These are phyloP conservation scores for Pterocarpus macrocarpus DNA, from an alignment of 306 rosid species.

Conservation along the genomic window DNA sequence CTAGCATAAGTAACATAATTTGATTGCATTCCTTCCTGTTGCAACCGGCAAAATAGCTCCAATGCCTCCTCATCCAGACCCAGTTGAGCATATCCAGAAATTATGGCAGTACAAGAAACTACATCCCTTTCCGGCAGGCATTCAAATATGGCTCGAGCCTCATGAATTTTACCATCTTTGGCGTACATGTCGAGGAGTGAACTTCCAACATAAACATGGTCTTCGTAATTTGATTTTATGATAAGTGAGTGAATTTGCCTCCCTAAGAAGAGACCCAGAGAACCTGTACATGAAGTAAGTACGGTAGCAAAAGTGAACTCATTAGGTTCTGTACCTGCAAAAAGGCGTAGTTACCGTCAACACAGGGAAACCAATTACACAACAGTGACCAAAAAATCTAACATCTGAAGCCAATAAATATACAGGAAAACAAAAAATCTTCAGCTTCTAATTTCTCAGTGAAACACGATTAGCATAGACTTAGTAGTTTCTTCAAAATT, in stretches of 20 bases:
- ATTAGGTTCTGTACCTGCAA: constrained; percentile 80
- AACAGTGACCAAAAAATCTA: not conserved
- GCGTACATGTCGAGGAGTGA: constrained; percentile 97
- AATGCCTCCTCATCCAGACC: constrained; percentile 83
- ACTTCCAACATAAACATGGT: constrained; percentile 84
- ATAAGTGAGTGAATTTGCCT: constrained; percentile 80
- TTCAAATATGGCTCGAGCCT: constrained; percentile 70
- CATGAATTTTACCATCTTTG: constrained; percentile 76
- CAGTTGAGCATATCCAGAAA: constrained; percentile 91
- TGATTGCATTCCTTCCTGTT: constrained; percentile 78
- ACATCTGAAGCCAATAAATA: not conserved
- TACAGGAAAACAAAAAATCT: not conserved
- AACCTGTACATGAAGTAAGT: constrained; percentile 77
- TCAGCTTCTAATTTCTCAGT: constrained; percentile 6
- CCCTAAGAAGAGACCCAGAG: constrained; percentile 64
- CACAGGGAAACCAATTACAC: constrained; percentile 14
- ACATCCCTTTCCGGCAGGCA: constrained; percentile 88
- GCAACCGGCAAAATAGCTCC: constrained; percentile 70
- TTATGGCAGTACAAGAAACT: constrained; percentile 85
- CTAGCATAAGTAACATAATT: constrained; percentile 86
- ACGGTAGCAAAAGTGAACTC: constrained; percentile 87
- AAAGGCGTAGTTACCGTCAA: constrained; percentile 24
- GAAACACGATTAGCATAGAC: constrained; percentile 5
- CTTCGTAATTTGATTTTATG: constrained; percentile 62
- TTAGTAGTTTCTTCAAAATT: constrained; percentile 1